A percentile compares a stretch with the other conserved stretches of the same genome.
phyloP scores from a whole-genome alignment of 345 rosid genomes.

The Cardamine resedifolia region DNA sequence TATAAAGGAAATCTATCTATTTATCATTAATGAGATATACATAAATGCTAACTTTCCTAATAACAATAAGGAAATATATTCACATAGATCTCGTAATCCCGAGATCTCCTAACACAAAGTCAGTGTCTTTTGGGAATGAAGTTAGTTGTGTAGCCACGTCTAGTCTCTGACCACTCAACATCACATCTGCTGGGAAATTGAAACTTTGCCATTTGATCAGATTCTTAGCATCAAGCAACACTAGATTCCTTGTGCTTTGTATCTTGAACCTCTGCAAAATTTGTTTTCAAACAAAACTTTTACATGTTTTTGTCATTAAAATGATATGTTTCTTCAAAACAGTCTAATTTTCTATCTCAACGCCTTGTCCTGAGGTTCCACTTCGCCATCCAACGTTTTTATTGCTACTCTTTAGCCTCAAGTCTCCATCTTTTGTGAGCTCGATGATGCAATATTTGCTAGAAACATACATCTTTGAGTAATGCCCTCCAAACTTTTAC shows the following conservation, averaged over 20 bases:
- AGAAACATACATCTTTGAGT: conserved; percentile 50
- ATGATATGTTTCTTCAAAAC: background rate
- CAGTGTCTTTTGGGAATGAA: conserved; percentile 71
- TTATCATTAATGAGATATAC: too few species aligned
- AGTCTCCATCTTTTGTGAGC: conserved; percentile 68
- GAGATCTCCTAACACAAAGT: too few species aligned
- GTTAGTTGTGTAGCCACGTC: conserved; percentile 79
- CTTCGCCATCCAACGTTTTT: conserved; percentile 73
- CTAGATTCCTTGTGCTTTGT: conserved; percentile 66
- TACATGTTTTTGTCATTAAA: background rate
- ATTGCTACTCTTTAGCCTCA: conserved; percentile 56
- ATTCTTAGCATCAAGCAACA: conserved; percentile 54
- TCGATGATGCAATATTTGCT: conserved; percentile 63
- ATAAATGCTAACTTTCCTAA: too few species aligned
- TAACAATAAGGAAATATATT: too few species aligned
- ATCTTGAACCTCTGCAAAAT: conserved; percentile 74
- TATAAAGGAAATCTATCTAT: too few species aligned
- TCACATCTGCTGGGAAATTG: conserved; percentile 87
- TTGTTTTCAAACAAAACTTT: background rate
- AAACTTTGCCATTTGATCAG: conserved; percentile 90
- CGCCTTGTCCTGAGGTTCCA: conserved; percentile 82
- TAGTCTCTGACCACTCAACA: conserved; percentile 80
- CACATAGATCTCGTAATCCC: too few species aligned
- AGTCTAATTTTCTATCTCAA: conserved; percentile 55
- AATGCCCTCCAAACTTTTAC: conserved; percentile 91